These are phyloP conservation scores for Fusarium virguliforme DNA, from an alignment of 2,329 filamentous ascomycete species.

Conservation along the genomic window DNA sequence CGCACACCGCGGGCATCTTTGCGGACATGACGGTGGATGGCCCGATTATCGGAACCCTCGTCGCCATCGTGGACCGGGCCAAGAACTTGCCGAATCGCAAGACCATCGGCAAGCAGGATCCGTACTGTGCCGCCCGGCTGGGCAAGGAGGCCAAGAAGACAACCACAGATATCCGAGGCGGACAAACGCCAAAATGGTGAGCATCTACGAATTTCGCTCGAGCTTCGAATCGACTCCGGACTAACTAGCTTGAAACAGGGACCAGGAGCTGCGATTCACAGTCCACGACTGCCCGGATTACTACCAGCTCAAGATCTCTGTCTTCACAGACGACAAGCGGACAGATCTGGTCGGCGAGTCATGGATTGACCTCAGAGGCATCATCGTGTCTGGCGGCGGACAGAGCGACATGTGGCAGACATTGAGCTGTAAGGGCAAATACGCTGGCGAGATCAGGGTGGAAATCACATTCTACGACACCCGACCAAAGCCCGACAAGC, in stretches of 20 bases:
- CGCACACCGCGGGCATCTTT: constrained; percentile 93
- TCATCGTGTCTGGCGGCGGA: constrained; percentile 90
- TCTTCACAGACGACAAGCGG: constrained; percentile 99
- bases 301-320: constrained; percentile 92
- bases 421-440: constrained; percentile 91
- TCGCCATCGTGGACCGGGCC: constrained; percentile 91
- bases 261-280: constrained; percentile 95
- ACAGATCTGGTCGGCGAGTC: constrained; percentile 96
- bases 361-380: constrained; percentile 86
- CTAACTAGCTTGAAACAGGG: constrained; percentile 72
- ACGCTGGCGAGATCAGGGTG: constrained; percentile 93
- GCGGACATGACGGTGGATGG: constrained; percentile 95
- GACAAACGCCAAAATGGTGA: constrained; percentile 96
- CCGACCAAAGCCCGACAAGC: constrained; percentile 84
- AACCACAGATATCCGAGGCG: constrained; percentile 91
- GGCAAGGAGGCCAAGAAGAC: constrained; percentile 99
- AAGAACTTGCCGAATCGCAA: constrained; percentile 98
- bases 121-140: constrained; percentile 92
- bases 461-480: constrained; percentile 98
- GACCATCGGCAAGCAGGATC: constrained; percentile 98
- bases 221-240: constrained; percentile 7
- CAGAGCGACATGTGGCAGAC: constrained; percentile 94
- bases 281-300: constrained; percentile 98
- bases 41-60: constrained; percentile 92
- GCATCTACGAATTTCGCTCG: constrained; percentile 22